phyloP scores from a whole-genome alignment of 768 basidiomycete genomes.

The Phylloporus sp. region DNA sequence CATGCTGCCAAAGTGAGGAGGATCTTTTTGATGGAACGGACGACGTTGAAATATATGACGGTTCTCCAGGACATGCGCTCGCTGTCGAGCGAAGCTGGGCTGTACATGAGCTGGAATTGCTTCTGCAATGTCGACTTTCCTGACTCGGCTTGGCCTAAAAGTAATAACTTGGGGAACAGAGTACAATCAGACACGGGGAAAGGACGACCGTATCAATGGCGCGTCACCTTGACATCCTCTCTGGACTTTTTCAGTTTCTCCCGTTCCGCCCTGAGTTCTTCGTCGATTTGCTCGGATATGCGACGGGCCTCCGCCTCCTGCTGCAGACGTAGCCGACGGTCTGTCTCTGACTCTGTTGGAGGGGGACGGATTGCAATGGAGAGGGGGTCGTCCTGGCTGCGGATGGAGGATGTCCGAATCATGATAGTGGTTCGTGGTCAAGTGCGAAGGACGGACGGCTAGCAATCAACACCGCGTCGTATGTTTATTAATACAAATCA shows the following conservation, averaged over 20 bases:
- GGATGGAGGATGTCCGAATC: conserved; percentile 67
- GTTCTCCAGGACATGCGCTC: conserved; percentile 71
- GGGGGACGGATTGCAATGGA: conserved; percentile 63
- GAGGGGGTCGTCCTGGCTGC: conserved; percentile 74
- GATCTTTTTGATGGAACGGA: conserved; percentile 66
- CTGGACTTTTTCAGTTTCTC: conserved; percentile 60
- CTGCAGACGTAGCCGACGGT: conserved; percentile 56
- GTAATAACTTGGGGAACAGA: conserved; percentile 45
- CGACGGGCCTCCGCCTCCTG: conserved; percentile 71
- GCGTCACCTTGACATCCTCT: conserved; percentile 66
- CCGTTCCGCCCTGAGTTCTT: conserved; percentile 66
- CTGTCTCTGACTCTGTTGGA: conserved; percentile 55
- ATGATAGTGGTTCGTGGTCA: conserved; percentile 35
- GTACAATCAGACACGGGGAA: conserved; percentile 18
- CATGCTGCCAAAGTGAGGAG: conserved; percentile 56
- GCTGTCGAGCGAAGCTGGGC: conserved; percentile 60
- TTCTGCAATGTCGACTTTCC: conserved; percentile 76
- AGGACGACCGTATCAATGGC: background rate
- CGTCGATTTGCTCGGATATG: conserved; percentile 77
- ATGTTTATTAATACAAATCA: background rate
- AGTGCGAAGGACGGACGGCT: conserved; percentile 14
- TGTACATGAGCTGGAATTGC: conserved; percentile 79
- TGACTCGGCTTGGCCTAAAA: conserved; percentile 75
- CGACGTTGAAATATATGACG: conserved; percentile 71
- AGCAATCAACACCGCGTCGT: background rate